Evolutionary conservation across 345 rosid species (phyloP).

Genomic region (Mercurialis annua): DNA sequence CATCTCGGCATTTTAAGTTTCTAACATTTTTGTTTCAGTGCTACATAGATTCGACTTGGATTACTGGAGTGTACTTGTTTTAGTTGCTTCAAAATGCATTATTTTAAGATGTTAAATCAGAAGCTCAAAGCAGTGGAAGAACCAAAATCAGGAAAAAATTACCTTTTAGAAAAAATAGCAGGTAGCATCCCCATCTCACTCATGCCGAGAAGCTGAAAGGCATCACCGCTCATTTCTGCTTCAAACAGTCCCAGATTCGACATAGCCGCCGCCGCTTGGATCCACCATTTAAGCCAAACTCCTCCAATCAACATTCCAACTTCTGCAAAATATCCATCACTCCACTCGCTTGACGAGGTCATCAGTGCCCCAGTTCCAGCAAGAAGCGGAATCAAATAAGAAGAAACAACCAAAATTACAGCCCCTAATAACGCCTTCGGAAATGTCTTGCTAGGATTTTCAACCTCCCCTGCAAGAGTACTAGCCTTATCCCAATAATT

Average conservation of each 20-base stretch:
- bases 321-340: conserved; percentile 90
- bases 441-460: conserved; percentile 72
- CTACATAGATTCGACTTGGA: too few relatives aligned
- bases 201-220: conserved; percentile 94
- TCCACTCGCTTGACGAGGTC: conserved; percentile 61
- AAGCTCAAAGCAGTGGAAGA: not conserved
- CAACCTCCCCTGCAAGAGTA: conserved; percentile 90
- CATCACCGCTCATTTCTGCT: conserved; percentile 96
- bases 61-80: too few relatives aligned
- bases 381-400: conserved; percentile 76
- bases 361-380: conserved; percentile 74
- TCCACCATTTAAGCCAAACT: conserved; percentile 84
- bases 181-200: conserved; percentile 94
- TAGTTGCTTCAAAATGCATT: not conserved
- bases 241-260: conserved; percentile 92
- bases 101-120: not conserved
- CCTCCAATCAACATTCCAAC: conserved; percentile 91
- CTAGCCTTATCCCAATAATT: conserved; percentile 98
- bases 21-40: too few relatives aligned
- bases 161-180: conserved; percentile 67
- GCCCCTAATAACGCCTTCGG: conserved; percentile 87
- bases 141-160: conserved; percentile 5
- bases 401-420: conserved; percentile 63
- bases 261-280: conserved; percentile 92
- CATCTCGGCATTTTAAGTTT: too few relatives aligned